Evolutionary conservation across 2,329 filamentous ascomycete genomes (phyloP).

Genomic region (Epichloe amarillans): DNA sequence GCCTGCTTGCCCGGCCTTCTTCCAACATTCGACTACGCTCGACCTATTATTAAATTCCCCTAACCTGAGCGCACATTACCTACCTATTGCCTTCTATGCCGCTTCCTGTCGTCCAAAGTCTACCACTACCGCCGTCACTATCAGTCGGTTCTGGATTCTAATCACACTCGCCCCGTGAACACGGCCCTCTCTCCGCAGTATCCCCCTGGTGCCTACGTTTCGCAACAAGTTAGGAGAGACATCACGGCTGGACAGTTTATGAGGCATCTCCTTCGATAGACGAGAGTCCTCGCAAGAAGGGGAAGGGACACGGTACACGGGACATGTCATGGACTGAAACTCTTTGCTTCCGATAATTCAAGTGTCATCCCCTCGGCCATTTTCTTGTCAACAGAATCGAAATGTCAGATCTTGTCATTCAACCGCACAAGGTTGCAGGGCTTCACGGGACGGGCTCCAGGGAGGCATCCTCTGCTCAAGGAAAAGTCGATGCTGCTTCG

Average conservation of each 20-base stretch:
- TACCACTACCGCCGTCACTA: no score
- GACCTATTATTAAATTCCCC: background rate
- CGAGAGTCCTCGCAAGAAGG: no score
- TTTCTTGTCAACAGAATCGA: background rate
- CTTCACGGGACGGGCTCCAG: conserved; percentile 1
- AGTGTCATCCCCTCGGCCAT: background rate
- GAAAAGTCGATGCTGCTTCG: background rate
- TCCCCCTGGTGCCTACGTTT: no score
- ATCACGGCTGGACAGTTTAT: no score
- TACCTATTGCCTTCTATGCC: background rate
- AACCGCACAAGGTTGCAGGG: background rate
- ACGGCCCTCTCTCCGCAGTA: no score
- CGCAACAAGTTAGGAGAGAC: no score
- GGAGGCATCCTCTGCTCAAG: background rate
- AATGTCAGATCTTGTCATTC: conserved; percentile 5
- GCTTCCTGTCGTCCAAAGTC: background rate
- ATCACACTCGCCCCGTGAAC: no score
- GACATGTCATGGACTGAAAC: no score
- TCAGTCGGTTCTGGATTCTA: no score
- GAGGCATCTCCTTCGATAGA: no score
- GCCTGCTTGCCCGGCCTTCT: background rate
- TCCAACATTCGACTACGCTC: background rate
- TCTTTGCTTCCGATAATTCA: background rate
- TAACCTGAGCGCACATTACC: background rate
- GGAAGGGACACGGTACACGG: no score